Evolutionary conservation across 2,329 filamentous ascomycete species (phyloP).

Genomic region (Ophiostoma populinum): DNA sequence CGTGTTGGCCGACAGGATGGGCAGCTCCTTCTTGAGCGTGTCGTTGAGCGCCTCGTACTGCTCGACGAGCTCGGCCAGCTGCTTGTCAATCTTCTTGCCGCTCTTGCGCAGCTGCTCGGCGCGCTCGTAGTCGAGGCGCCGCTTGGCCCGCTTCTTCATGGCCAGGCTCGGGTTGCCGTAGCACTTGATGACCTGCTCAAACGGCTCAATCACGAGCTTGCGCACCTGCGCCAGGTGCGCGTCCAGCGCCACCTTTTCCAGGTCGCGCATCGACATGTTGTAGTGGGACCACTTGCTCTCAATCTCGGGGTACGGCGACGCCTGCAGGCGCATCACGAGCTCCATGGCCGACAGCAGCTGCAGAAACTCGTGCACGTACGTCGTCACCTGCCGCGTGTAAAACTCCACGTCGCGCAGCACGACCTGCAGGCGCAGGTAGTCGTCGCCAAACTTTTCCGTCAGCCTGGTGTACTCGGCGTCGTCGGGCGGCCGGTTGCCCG

Average conservation of each 20-base stretch:
- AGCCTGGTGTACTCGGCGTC: constrained; percentile 68
- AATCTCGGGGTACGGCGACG: constrained; percentile 61
- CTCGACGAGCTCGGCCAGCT: constrained; percentile 67
- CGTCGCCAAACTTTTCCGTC: constrained; percentile 76
- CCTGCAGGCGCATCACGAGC: constrained; percentile 55
- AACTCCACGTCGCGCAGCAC: constrained; percentile 87
- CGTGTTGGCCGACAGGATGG: constrained; percentile 64
- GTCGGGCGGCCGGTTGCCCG: constrained; percentile 44
- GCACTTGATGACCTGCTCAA: constrained; percentile 22
- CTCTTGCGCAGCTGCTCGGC: constrained; percentile 60
- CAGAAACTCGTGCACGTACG: constrained; percentile 67
- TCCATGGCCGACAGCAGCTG: constrained; percentile 71
- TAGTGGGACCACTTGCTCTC: constrained; percentile 92
- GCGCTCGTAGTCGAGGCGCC: constrained; percentile 75
- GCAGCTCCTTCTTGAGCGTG: constrained; percentile 80
- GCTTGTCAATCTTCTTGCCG: constrained; percentile 76
- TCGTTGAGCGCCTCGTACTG: constrained; percentile 86
- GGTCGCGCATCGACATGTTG: constrained; percentile 70
- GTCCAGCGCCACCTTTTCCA: constrained; percentile 66
- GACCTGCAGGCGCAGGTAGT: constrained; percentile 82
- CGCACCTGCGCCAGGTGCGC: constrained; percentile 51
- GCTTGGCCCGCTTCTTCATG: constrained; percentile 89
- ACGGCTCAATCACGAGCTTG: constrained; percentile 63
- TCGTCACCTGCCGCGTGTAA: constrained; percentile 66
- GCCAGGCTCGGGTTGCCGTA: constrained; percentile 73